A percentile compares a stretch with the other conserved stretches of the same genome.
These are phyloP conservation scores for Nemophila menziesii DNA, from an alignment of 257 asterid genomes.

Conservation along the genomic window DNA sequence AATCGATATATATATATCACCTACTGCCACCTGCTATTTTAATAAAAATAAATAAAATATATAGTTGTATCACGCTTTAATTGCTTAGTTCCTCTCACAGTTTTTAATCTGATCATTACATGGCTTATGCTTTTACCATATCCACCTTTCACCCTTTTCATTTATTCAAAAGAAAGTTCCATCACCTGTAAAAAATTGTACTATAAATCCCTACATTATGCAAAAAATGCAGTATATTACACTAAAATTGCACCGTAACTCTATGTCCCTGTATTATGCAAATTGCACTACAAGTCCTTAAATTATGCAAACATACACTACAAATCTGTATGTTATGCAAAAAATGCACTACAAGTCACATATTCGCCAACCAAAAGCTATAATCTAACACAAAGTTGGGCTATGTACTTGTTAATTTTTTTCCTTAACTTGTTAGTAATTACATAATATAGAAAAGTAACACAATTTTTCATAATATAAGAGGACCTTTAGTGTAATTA, in stretches of 20 bases:
- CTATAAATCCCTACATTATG: no score
- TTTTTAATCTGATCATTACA: constrained; percentile 83
- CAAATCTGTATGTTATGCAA: no score
- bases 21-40: constrained; percentile 75
- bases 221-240: no score
- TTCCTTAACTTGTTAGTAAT: no score
- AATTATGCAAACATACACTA: no score
- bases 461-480: no score
- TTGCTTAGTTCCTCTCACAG: constrained; percentile 91
- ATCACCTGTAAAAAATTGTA: constrained; percentile 68
- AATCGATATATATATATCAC: constrained; percentile 97
- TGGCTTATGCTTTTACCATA: constrained; percentile 90
- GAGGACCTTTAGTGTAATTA: no score
- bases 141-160: constrained; percentile 88
- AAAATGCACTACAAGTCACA: no score
- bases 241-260: no score
- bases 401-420: no score
- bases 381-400: background rate
- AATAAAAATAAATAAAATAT: constrained; percentile 14
- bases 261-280: no score
- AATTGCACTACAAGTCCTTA: background rate
- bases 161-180: constrained; percentile 90
- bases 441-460: no score
- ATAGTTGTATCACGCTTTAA: constrained; percentile 90
- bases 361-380: background rate